Conservation (phyloP, 345 rosid genomes). For the Gossypium bickii region DNA sequence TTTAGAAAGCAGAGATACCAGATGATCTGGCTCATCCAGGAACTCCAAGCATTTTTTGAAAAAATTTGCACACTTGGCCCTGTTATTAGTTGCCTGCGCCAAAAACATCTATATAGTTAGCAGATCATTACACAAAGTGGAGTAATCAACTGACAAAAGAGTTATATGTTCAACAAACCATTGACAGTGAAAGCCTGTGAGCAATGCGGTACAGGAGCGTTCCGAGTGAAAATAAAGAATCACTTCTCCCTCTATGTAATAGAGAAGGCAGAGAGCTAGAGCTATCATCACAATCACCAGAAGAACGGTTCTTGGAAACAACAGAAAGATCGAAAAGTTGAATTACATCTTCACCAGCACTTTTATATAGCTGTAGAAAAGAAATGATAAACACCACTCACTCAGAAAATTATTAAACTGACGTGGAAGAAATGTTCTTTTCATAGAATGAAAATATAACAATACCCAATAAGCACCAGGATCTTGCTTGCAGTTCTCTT, state of each 20-base stretch:
- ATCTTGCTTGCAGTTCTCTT: constrained; percentile 91
- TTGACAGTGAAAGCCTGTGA: constrained; percentile 82
- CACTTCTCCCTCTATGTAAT: constrained; percentile 57
- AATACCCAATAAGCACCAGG: constrained; percentile 97
- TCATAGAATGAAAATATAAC: constrained; percentile 1
- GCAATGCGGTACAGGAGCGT: constrained; percentile 89
- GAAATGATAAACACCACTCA: constrained; percentile 13
- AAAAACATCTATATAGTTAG: constrained; percentile 18
- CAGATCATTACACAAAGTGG: constrained; percentile 13
- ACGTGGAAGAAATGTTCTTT: background rate
- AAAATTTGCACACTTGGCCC: constrained; percentile 76
- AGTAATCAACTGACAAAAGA: constrained; percentile 1
- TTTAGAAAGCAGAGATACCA: constrained; percentile 43
- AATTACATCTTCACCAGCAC: constrained; percentile 88
- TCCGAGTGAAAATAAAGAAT: constrained; percentile 78
- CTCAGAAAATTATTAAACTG: constrained; percentile 1
- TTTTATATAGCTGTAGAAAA: constrained; percentile 73
- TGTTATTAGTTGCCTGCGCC: constrained; percentile 59
- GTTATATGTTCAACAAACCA: constrained; percentile 43
- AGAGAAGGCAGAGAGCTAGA: constrained; percentile 55
- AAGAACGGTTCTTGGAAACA: constrained; percentile 61
- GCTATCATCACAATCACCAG: constrained; percentile 46
- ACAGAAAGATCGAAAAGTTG: constrained; percentile 90
- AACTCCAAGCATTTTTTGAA: constrained; percentile 77
- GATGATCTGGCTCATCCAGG: constrained; percentile 76